Base-by-base conservation (phyloP, 306 rosid genomes). In the Echinosophora koreensis region DNA sequence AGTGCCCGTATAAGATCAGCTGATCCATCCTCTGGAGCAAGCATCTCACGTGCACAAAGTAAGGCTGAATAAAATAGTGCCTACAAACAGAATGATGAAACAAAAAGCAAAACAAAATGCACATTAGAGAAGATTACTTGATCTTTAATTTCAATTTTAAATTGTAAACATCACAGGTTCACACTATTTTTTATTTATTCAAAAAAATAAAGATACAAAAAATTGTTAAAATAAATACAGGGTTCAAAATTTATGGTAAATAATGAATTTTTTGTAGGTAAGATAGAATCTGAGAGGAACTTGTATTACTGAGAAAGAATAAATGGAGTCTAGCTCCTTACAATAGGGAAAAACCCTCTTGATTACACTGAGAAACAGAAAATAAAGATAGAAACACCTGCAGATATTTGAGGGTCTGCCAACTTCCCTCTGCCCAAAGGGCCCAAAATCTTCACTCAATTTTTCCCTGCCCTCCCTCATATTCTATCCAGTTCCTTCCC, bases 11-110 rank as follows among this genome's bases (percentile, higher is more conserved):
- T 54, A 67, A 93, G 96, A 81, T 90, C 94, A 18, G 90, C 87
- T 4, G 93, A 90, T 76, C 91, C 96, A 74, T 93, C 97, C 78
- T 90, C 91, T 4, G 90, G 86, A 73, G 91, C 69, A 76, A 93
- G 96, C 97, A 93, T 93, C 84, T 90, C 97, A 28, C 94, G 91
- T 15, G 96, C 92, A 82, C 89, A 85, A 22, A 85, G 91, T 74
- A 93, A 82, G 37, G 97, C 94, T 58, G 97, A 93, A 81, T 90
- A 88, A 73, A 93, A 93, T 51, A 93, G 89, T 60, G 96, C 92
- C 97, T 90, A 70, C 62, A 81, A 64, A 74, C 52, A 57, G 65
- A 79, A 78, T 42, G 61, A 54, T 42, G 78, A 22, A 56, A 67
- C 22, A 73, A 34, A 70, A 69, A n/a, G 63, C 44, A 74, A 35